Evolutionary conservation across 2,329 filamentous ascomycete genomes (phyloP).

Genomic region (Apiospora aurea): DNA sequence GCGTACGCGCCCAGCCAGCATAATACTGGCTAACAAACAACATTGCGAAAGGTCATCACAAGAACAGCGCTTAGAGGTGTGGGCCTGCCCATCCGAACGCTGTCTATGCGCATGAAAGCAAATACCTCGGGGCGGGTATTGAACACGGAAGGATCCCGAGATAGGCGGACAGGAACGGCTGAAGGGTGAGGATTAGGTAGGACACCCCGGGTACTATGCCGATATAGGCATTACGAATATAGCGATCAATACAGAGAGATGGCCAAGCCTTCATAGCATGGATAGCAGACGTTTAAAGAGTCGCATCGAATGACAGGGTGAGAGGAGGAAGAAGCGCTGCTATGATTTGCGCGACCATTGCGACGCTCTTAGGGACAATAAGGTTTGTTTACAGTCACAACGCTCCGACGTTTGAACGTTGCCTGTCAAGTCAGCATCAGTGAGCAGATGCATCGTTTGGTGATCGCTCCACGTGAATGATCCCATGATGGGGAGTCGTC

Average conservation of each 20-base stretch:
- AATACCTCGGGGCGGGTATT: conserved; percentile 16
- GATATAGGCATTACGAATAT: background rate
- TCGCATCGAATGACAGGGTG: conserved; percentile 5
- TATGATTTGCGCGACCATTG: background rate
- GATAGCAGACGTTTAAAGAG: background rate
- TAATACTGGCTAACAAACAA: background rate
- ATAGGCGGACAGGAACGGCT: background rate
- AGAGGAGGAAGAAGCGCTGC: background rate
- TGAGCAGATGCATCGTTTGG: conserved; percentile 6
- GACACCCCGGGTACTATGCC: background rate
- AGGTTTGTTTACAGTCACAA: conserved; percentile 17
- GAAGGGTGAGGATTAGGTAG: background rate
- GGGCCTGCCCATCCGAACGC: conserved; percentile 9
- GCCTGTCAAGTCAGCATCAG: conserved; percentile 13
- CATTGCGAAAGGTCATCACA: background rate
- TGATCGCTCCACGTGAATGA: conserved; percentile 7
- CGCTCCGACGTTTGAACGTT: conserved; percentile 9
- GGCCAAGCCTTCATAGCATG: background rate
- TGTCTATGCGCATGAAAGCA: conserved; percentile 13
- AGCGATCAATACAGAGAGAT: background rate
- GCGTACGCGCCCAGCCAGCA: conserved; percentile 2
- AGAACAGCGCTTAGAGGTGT: background rate
- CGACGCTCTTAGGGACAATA: background rate
- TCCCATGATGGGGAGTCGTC: conserved; percentile 5
- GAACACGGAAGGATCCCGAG: conserved; percentile 10